These are phyloP conservation scores for Hansenula sp. DNA, from an alignment of 1,139 yeast species.

Conservation along the genomic window DNA sequence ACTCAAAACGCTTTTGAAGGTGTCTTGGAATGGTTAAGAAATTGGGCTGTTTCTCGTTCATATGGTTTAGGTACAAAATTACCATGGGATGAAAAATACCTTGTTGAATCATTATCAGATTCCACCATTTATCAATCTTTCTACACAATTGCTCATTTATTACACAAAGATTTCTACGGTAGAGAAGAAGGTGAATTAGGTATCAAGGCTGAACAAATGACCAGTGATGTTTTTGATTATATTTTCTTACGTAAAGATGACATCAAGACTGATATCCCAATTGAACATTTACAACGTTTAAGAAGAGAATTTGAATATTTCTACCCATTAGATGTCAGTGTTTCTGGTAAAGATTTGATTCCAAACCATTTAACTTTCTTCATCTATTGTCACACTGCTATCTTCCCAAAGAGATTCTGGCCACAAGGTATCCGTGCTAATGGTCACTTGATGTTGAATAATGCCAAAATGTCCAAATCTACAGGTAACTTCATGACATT, in stretches of 20 bases:
- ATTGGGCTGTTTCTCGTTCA: constrained; percentile 98
- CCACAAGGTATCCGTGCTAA: constrained; percentile 92
- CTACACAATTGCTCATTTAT: constrained; percentile 83
- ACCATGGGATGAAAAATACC: constrained; percentile 95
- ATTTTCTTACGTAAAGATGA: constrained; percentile 72
- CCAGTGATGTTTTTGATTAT: constrained; percentile 91
- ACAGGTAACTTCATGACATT: constrained; percentile 97
- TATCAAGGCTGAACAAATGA: constrained; percentile 80
- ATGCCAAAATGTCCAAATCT: constrained; percentile 96
- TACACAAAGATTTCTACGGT: constrained; percentile 88
- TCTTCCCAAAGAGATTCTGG: constrained; percentile 90
- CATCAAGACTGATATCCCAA: constrained; percentile 57
- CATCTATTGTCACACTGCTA: constrained; percentile 87
- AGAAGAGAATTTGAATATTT: constrained; percentile 95
- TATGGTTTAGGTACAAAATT: constrained; percentile 94
- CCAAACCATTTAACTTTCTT: constrained; percentile 97
- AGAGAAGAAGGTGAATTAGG: constrained; percentile 64
- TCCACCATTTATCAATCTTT: constrained; percentile 96
- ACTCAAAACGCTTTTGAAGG: constrained; percentile 91
- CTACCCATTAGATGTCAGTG: constrained; percentile 86
- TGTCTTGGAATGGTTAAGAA: constrained; percentile 93
- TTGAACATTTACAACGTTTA: constrained; percentile 61
- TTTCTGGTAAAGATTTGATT: constrained; percentile 95
- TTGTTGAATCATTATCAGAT: constrained; percentile 93
- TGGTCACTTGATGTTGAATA: constrained; percentile 92